phyloP scores from a whole-genome alignment of 306 rosid species.

The Cucurbita ficifolia region DNA sequence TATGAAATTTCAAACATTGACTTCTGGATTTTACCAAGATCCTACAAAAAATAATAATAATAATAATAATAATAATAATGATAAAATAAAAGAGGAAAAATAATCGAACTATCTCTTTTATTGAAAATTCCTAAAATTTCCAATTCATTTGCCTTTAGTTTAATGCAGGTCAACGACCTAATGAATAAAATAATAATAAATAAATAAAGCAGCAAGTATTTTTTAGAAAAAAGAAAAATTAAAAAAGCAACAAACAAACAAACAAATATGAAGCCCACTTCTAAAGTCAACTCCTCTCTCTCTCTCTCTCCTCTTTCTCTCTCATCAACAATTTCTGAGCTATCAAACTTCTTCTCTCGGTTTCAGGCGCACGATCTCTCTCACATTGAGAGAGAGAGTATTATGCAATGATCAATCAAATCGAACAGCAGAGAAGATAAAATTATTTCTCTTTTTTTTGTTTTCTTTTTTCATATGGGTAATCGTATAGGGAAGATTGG shows the following conservation, averaged over 20 bases:
- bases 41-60: background rate
- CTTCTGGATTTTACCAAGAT: constrained; percentile 4
- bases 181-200: background rate
- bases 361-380: background rate
- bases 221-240: background rate
- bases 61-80: background rate
- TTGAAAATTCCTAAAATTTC: background rate
- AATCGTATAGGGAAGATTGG: constrained; percentile 31
- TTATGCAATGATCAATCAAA: constrained; percentile 8
- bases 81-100: background rate
- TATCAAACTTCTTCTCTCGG: background rate
- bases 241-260: constrained; percentile 7
- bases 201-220: background rate
- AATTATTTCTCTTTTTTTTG: background rate
- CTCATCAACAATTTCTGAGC: background rate
- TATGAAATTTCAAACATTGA: constrained; percentile 1
- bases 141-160: background rate
- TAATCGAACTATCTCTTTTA: background rate
- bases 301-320: background rate
- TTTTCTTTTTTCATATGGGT: constrained; percentile 33
- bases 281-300: constrained; percentile 34
- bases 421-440: background rate
- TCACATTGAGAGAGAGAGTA: background rate
- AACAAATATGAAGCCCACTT: background rate
- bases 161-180: background rate